Conservation (phyloP, 2,329 filamentous ascomycete species). For the Albophoma yamanashiensis region DNA sequence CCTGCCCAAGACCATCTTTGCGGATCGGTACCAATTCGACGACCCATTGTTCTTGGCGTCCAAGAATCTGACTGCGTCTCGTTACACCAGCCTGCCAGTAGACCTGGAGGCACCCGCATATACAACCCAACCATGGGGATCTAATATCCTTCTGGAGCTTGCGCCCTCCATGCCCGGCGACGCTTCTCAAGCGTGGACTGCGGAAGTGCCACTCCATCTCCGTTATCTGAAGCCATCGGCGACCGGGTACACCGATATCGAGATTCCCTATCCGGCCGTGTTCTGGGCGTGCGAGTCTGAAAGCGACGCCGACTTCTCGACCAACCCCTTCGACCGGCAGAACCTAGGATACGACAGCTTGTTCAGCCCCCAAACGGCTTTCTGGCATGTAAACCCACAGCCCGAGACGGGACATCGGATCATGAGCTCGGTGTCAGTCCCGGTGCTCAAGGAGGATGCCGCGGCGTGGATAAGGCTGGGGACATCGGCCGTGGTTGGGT, state of each 20-base stretch:
- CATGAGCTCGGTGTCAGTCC: constrained; percentile 47
- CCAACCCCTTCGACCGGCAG: constrained; percentile 77
- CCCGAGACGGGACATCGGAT: constrained; percentile 27
- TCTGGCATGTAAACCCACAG: constrained; percentile 65
- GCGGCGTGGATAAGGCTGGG: constrained; percentile 37
- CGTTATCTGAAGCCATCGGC: constrained; percentile 62
- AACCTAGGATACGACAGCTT: constrained; percentile 78
- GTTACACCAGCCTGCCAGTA: constrained; percentile 61
- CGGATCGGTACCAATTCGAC: constrained; percentile 76
- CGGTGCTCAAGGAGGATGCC: constrained; percentile 49
- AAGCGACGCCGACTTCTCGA: constrained; percentile 54
- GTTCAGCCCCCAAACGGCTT: constrained; percentile 67
- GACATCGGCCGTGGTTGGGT: constrained; percentile 46
- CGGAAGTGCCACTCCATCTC: constrained; percentile 71
- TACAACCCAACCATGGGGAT: constrained; percentile 67
- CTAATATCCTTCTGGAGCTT: constrained; percentile 65
- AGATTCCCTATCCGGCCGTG: constrained; percentile 70
- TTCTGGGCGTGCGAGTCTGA: constrained; percentile 82
- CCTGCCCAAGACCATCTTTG: constrained; percentile 70
- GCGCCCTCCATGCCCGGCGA: constrained; percentile 34
- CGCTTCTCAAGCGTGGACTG: constrained; percentile 42
- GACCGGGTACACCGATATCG: constrained; percentile 40
- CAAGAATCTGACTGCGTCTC: constrained; percentile 63
- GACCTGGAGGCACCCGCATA: constrained; percentile 90
- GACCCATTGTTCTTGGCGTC: constrained; percentile 69